phyloP scores from a whole-genome alignment of 352 stramenopile species.

The Phytopythium vexans region DNA sequence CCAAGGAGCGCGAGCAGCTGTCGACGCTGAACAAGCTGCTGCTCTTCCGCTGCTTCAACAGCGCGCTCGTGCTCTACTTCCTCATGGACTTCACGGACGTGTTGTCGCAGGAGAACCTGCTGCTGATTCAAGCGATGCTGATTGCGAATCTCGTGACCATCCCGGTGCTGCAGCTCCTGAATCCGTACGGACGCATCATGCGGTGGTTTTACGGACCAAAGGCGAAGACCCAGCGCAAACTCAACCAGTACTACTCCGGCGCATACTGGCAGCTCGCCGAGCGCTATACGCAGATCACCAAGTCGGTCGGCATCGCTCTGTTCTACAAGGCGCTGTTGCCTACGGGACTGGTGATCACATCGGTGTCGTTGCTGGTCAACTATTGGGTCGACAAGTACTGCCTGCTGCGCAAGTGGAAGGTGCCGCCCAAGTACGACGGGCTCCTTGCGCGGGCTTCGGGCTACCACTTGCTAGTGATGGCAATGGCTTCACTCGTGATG shows the following conservation, averaged over 20 bases:
- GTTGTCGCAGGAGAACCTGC: slow-evolving; percentile 57
- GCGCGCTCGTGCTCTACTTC: slow-evolving; percentile 70
- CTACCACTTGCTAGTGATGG: slow-evolving; percentile 66
- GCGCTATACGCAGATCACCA: slow-evolving; percentile 67
- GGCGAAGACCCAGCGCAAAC: slow-evolving; percentile 67
- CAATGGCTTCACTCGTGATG: slow-evolving; percentile 63
- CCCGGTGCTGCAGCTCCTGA: slow-evolving; percentile 62
- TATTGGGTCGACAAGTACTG: slow-evolving; percentile 87
- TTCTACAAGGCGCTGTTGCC: slow-evolving; percentile 69
- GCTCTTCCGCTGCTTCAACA: slow-evolving; percentile 70
- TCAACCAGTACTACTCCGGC: slow-evolving; percentile 76
- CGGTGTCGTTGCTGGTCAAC: slow-evolving; percentile 64
- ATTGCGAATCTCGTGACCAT: slow-evolving; percentile 76
- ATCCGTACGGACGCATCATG: slow-evolving; percentile 45
- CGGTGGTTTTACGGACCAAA: slow-evolving; percentile 38
- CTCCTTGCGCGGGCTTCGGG: slow-evolving; percentile 56
- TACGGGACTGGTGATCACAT: slow-evolving; percentile 60
- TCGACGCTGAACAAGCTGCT: slow-evolving; percentile 81
- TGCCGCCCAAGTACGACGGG: slow-evolving; percentile 54
- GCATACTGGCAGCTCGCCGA: slow-evolving; percentile 64
- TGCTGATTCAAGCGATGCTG: slow-evolving; percentile 73
- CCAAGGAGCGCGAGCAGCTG: slow-evolving; percentile 63
- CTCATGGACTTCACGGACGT: slow-evolving; percentile 74
- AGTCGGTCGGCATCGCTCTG: slow-evolving; percentile 56
- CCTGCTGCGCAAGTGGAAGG: slow-evolving; percentile 72